Evolutionary conservation across 768 basidiomycete species (phyloP).

Genomic region (Leccinum ochraceum): DNA sequence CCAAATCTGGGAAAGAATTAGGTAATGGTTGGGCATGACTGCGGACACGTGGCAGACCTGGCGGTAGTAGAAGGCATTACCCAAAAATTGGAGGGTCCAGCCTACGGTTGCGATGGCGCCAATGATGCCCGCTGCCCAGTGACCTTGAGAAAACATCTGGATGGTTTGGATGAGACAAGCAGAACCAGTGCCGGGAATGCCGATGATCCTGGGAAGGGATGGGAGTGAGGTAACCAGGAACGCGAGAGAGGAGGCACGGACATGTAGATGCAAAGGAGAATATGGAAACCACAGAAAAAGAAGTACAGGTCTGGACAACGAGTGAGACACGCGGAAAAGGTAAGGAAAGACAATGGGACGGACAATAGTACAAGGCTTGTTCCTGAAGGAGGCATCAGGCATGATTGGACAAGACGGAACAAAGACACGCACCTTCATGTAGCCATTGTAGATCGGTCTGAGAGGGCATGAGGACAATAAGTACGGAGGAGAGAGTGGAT

Average conservation of each 20-base stretch:
- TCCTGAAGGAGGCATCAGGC: constrained; percentile 52
- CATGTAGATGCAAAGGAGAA: constrained; percentile 92
- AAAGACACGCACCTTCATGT: constrained; percentile 75
- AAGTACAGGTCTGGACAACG: constrained; percentile 81
- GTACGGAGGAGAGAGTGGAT: constrained; percentile 4
- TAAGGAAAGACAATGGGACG: constrained; percentile 34
- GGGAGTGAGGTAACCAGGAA: constrained; percentile 22
- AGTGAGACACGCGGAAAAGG: constrained; percentile 8
- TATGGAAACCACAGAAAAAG: constrained; percentile 94
- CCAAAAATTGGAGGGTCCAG: constrained; percentile 85
- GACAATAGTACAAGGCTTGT: constrained; percentile 93
- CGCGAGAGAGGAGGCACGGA: constrained; percentile 37
- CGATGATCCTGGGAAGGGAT: constrained; percentile 72
- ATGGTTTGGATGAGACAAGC: constrained; percentile 95
- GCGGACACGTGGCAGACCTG: constrained; percentile 49
- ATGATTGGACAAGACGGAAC: constrained; percentile 25
- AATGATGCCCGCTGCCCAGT: constrained; percentile 80
- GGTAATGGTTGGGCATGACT: constrained; percentile 5
- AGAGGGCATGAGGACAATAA: constrained; percentile 8
- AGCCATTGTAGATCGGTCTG: constrained; percentile 96
- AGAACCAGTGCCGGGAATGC: constrained; percentile 93
- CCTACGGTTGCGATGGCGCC: constrained; percentile 80
- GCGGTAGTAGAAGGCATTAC: constrained; percentile 78
- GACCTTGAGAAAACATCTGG: constrained; percentile 67
- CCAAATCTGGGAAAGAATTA: constrained; percentile 57